Evolutionary conservation across 2,329 filamentous ascomycete species (phyloP), one percentile per base, ranked within the genome.

Genomic region (Fusarium clavum): DNA sequence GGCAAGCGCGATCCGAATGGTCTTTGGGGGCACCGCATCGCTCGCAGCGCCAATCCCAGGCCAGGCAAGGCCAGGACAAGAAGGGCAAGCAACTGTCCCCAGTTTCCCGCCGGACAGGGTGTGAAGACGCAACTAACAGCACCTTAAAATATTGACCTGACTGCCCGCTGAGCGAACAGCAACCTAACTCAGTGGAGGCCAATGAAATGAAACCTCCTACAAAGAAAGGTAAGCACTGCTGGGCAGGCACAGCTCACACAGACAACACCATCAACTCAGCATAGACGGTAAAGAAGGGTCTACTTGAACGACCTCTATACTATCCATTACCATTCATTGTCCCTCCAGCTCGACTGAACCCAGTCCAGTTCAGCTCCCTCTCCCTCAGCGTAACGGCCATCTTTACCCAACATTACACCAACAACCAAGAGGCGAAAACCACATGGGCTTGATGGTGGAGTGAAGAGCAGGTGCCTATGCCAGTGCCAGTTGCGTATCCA

Each of bases 1-100:
- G 69, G 55, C 69, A 72, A 72, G 69, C 69, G 69, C 63, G 47
- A 72, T 64, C 65, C 69, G 57, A 71, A 48, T 30, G 61, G 48
- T 32, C 48, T 24, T 40, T 51, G 25, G 49, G 32, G 32, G 32
- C 49, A 52, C 32, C 49, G 68, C 60, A 71, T 54, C 61, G 56
- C 55, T 57, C 51, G 57, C 60, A 66, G 69, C 57, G 60, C 63
- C 61, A 69, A 61, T 55, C 63, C 47, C 55, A 66, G 61, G 32
- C 32, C 49, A 41, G 49, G 16, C 48, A 30, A 51, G 22, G 30
- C 34, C 30, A 51, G 32, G 47, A 51, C 46, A 22, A 25, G 53
- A 68, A 22, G n/a, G 56, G 64, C 69, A 61, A 67, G 69, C 57
- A 69, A 57, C 64, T 64, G 57, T 69, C 66, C 52, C 68, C 59